phyloP scores from a whole-genome alignment of 106 monocot genomes.

The Apostasia ramifera region DNA sequence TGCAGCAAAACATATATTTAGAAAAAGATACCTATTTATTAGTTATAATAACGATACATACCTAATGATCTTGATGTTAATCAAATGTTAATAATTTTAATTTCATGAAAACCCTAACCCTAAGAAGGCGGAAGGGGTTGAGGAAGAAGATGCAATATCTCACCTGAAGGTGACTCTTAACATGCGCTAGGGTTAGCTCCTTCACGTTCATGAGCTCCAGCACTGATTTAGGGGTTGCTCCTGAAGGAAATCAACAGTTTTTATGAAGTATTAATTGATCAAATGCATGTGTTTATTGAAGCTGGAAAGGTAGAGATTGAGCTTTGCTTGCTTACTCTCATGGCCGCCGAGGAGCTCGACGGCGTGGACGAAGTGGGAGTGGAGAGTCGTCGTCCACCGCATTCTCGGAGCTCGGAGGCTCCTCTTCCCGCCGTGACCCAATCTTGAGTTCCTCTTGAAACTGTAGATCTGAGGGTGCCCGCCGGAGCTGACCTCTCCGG shows the following conservation, averaged over 20 bases:
- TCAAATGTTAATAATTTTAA: too few species aligned
- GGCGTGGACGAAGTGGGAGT: conserved; percentile 63
- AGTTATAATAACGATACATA: too few species aligned
- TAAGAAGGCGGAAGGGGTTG: background rate
- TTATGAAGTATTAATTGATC: too few species aligned
- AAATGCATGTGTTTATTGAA: background rate
- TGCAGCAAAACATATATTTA: conserved; percentile 17
- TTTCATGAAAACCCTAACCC: background rate
- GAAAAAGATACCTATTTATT: too few species aligned
- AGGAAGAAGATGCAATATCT: background rate
- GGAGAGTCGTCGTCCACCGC: conserved; percentile 68
- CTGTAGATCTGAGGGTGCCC: conserved; percentile 28
- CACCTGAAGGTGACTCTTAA: conserved; percentile 78
- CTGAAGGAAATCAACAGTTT: conserved; percentile 8
- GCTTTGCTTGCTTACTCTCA: conserved; percentile 34
- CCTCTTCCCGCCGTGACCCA: conserved; percentile 22
- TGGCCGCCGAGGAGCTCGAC: conserved; percentile 78
- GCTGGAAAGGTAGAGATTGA: background rate
- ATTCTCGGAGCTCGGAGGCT: conserved; percentile 59
- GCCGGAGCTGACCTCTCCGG: conserved; percentile 7
- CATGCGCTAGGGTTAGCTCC: conserved; percentile 76
- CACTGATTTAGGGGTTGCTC: conserved; percentile 77
- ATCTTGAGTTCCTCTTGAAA: conserved; percentile 24
- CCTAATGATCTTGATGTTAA: too few species aligned
- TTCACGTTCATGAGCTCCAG: conserved; percentile 82